phyloP scores from a whole-genome alignment of 1,284 basidiomycete genomes.

The Ustilago tritici region DNA sequence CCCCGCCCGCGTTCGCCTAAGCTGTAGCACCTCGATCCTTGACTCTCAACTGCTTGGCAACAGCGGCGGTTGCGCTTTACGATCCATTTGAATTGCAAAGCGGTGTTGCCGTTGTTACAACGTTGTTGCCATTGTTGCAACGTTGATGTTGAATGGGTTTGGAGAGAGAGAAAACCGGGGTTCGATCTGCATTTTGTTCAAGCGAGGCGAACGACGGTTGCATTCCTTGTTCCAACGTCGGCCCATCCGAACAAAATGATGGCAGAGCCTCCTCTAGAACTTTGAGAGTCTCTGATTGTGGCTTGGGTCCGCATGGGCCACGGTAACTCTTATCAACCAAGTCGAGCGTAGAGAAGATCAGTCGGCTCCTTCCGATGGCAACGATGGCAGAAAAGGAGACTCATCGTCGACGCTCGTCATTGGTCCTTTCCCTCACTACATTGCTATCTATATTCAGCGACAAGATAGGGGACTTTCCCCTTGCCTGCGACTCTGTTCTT shows the following conservation, averaged over 20 bases:
- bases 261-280: background rate
- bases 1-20: no score
- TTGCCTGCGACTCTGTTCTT: background rate
- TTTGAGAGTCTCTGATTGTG: background rate
- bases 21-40: background rate
- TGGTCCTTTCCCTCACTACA: background rate
- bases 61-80: background rate
- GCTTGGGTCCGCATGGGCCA: background rate
- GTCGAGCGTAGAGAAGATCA: background rate
- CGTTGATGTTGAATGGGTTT: background rate
- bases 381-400: background rate
- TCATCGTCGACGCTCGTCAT: background rate
- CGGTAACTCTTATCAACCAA: background rate
- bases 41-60: background rate
- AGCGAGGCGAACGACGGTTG: background rate
- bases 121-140: no score
- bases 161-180: background rate
- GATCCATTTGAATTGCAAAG: background rate
- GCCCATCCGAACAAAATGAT: background rate
- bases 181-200: background rate
- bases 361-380: background rate
- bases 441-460: background rate
- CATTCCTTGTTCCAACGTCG: background rate
- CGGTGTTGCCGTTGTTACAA: constrained; percentile 4
- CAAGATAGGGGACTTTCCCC: background rate